Percentiles rank a stretch among this genome's conserved stretches.
These are phyloP conservation scores for Cercophora scortea DNA, from an alignment of 495 filamentous ascomycete species.

Conservation along the genomic window DNA sequence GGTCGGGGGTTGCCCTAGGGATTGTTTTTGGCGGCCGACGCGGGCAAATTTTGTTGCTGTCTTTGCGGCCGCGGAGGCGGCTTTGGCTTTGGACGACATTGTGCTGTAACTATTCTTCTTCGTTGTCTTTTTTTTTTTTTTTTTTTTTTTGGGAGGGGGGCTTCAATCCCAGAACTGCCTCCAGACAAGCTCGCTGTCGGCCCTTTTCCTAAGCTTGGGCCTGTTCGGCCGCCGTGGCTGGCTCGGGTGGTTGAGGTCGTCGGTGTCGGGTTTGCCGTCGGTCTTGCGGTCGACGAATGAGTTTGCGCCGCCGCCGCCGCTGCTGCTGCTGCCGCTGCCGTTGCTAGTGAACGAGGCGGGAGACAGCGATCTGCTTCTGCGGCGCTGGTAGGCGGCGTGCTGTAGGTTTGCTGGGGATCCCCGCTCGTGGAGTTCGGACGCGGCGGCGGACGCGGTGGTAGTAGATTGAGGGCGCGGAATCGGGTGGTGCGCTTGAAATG, in stretches of 20 bases:
- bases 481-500: no score
- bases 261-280: not conserved
- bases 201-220: not conserved
- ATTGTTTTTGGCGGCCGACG: no score
- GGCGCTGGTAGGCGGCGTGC: no score
- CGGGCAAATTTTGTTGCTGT: not conserved
- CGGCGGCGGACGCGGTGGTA: not conserved
- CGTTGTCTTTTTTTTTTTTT: not conserved
- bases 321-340: not conserved
- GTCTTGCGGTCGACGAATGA: not conserved
- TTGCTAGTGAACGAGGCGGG: not conserved
- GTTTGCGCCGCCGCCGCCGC: not conserved
- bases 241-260: not conserved
- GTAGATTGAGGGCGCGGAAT: not conserved
- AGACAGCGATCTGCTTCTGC: no score
- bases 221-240: not conserved
- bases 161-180: slow-evolving; percentile 8
- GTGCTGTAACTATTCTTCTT: not conserved
- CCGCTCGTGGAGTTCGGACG: not conserved
- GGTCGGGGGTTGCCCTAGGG: not conserved
- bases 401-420: no score
- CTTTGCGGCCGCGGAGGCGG: not conserved
- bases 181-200: slow-evolving; percentile 4
- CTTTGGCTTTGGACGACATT: not conserved
- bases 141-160: no score